Evolutionary conservation across 345 rosid species (phyloP), one percentile per base, ranked within the genome.

Genomic region (Clarkia xantiana): DNA sequence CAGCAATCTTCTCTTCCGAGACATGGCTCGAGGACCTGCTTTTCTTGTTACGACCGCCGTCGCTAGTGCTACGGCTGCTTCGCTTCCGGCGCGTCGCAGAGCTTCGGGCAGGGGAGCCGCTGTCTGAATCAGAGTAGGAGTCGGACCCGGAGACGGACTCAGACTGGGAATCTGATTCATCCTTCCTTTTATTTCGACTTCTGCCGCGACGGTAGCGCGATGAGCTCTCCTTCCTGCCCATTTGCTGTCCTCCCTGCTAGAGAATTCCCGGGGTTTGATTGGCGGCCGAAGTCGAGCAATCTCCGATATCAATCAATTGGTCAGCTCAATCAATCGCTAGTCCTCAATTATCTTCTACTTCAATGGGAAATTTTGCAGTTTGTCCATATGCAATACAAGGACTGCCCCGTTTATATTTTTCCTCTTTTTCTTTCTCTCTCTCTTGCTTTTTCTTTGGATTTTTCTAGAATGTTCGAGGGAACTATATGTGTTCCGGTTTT

Each of bases 1-100:
- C 93, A 2, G 78, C 70, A 45, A 91, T 63, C 57, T 81, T 76
- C 44, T 75, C 89, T 41, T 91, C 83, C 0, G 87, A 59, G 54
- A 77, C 40, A 23, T 66, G 63, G 57, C 81, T 75, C 15, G 84
- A 75, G 14, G 76, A 67, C 1, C 40, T 46, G 59, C 51, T 68
- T 54, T 62, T 76, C 80, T 72, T 81, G 40, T 34, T 40, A 57
- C 47, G 58, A 40, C 67, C 72, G 40, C 62, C 61, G 8, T 65
- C 76, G 23, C 75, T 68, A 17, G 48, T 61, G 34, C 60, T 38
- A 38, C 45, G 44, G 25, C 39, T 51, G 15, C 64, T 62, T 46
- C 45, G 52, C n/a, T 49, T 61, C 11, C 57, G 51, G 34, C 36
- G 67, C 15, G 52, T 60, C 45, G 49, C 15, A 18, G 76, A 73